phyloP scores from a whole-genome alignment of 1,139 yeast genomes.

The Petasospora fabianii region DNA sequence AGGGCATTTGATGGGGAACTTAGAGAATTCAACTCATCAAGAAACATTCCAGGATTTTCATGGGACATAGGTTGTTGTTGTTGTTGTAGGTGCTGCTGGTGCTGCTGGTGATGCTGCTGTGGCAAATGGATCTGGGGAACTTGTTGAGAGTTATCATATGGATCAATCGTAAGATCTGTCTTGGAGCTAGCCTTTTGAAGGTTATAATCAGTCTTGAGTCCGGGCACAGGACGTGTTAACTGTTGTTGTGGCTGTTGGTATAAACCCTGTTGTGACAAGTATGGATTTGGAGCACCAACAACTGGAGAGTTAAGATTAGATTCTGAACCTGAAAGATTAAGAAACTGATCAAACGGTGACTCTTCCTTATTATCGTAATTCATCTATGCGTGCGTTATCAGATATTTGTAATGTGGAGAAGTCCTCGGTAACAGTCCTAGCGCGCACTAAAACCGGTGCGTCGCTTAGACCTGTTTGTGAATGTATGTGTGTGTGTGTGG shows the following conservation, averaged over 20 bases:
- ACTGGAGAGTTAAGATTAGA: conserved; percentile 11
- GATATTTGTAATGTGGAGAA: too few species aligned
- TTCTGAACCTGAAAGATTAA: conserved; percentile 11
- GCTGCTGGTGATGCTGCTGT: background rate
- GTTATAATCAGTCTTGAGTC: conserved; percentile 16
- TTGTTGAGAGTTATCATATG: background rate
- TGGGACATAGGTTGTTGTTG: conserved; percentile 1
- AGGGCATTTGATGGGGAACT: conserved; percentile 14
- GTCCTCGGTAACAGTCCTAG: too few species aligned
- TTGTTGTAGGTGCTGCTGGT: conserved; percentile 1
- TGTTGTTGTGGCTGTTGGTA: conserved; percentile 1
- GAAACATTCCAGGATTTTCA: too few species aligned
- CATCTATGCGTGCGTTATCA: conserved; percentile 8
- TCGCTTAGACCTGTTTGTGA: too few species aligned
- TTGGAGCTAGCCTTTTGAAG: conserved; percentile 16
- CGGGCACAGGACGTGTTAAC: conserved; percentile 17
- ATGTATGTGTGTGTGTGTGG: too few species aligned
- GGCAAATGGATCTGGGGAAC: too few species aligned
- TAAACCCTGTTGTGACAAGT: conserved; percentile 2
- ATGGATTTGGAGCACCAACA: background rate
- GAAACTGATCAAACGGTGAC: conserved; percentile 11
- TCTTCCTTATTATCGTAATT: conserved; percentile 13
- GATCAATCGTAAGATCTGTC: conserved; percentile 9
- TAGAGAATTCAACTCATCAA: conserved; percentile 18
- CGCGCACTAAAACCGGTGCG: too few species aligned